Evolutionary conservation across 768 basidiomycete species (phyloP).

Genomic region (Lactarius tabidus): DNA sequence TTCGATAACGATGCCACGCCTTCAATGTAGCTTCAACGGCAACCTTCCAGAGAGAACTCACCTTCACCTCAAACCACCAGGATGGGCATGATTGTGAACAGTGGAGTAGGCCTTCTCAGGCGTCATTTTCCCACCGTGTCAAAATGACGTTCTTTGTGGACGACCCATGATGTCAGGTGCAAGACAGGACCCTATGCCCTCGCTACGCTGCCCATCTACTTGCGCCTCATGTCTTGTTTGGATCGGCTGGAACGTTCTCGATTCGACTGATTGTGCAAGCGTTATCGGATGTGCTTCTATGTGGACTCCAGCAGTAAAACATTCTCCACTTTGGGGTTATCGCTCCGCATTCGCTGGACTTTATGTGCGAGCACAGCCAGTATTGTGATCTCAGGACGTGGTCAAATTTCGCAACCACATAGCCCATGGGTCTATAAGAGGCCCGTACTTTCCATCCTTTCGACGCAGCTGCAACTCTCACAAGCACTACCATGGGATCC

Average conservation of each 20-base stretch:
- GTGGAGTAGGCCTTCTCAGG: background rate
- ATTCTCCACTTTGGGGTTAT: background rate
- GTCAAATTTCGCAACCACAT: too few relatives aligned
- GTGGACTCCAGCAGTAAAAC: background rate
- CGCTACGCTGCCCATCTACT: background rate
- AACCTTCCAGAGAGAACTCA: background rate
- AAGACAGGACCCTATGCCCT: background rate
- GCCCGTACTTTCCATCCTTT: background rate
- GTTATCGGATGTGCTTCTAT: background rate
- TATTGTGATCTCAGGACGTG: too few relatives aligned
- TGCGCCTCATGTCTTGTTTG: background rate
- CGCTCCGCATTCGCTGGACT: background rate
- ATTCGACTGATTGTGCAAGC: constrained; percentile 1
- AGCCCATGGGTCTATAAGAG: constrained; percentile 8
- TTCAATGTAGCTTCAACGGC: too few relatives aligned
- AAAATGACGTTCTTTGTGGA: background rate
- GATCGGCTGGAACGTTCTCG: constrained; percentile 3
- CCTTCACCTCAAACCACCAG: background rate
- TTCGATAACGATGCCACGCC: constrained; percentile 6
- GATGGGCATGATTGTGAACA: constrained; percentile 17
- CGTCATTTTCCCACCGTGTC: background rate
- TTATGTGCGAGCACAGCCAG: background rate
- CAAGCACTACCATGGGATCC: constrained; percentile 11
- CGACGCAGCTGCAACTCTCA: background rate
- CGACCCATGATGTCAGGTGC: constrained; percentile 1